Conservation (phyloP, 192 early-diverging fungal species). For the Coemansia sp. region DNA sequence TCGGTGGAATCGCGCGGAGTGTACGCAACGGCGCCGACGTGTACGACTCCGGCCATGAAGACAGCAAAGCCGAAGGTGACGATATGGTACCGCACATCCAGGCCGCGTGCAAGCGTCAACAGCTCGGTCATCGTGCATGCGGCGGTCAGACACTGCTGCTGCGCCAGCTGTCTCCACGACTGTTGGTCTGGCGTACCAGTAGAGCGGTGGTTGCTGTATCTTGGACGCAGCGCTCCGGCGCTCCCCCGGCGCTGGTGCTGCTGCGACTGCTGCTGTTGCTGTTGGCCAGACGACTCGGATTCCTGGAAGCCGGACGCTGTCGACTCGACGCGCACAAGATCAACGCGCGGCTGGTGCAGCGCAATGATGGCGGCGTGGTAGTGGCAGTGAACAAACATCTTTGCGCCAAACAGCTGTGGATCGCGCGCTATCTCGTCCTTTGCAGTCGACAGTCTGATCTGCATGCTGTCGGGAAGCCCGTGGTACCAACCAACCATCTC, state of each 20-base stretch:
- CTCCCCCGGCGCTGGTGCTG: neutral
- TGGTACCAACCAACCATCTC: slow-evolving; percentile 55
- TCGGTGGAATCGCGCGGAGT: slow-evolving; percentile 42
- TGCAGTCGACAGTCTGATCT: slow-evolving; percentile 24
- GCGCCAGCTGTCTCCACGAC: slow-evolving; percentile 48
- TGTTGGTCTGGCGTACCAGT: slow-evolving; percentile 15
- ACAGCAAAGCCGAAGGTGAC: slow-evolving; percentile 54
- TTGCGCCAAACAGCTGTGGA: slow-evolving; percentile 45
- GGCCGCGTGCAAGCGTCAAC: slow-evolving; percentile 23
- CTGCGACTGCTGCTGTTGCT: neutral
- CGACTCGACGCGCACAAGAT: slow-evolving; percentile 48
- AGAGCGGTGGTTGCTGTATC: neutral
- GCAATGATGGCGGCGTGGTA: slow-evolving; percentile 55
- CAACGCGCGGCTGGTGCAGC: slow-evolving; percentile 52
- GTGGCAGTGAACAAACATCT: slow-evolving; percentile 56
- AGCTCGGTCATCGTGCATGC: slow-evolving; percentile 56
- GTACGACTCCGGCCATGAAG: slow-evolving; percentile 56
- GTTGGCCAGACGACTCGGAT: neutral
- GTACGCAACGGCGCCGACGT: slow-evolving; percentile 48
- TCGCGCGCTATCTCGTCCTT: slow-evolving; percentile 28
- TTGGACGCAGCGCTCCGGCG: slow-evolving; percentile 3
- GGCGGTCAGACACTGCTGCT: slow-evolving; percentile 53
- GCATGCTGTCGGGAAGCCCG: slow-evolving; percentile 45
- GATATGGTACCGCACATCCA: slow-evolving; percentile 53
- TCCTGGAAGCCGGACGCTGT: neutral